A percentile compares a stretch with the other conserved stretches of the same genome.
phyloP scores from a whole-genome alignment of 1,284 basidiomycete genomes.

The Irpex sp. region DNA sequence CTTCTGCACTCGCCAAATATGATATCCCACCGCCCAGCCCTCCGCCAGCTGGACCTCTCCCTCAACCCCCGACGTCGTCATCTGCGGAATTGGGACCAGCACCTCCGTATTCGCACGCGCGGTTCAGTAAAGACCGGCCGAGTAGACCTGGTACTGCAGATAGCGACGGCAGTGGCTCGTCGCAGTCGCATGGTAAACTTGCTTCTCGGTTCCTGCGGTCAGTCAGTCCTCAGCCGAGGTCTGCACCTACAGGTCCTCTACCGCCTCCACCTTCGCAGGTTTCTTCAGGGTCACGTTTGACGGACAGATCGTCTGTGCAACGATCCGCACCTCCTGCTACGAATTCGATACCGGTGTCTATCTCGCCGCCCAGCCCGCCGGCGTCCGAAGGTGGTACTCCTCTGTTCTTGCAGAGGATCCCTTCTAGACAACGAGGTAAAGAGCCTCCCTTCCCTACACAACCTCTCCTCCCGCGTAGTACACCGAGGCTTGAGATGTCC shows the following conservation, averaged over 20 bases:
- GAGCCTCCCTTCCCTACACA: conserved; percentile 47
- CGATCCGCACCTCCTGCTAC: background rate
- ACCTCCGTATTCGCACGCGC: conserved; percentile 3
- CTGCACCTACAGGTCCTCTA: background rate
- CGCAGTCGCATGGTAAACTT: background rate
- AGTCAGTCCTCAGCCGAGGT: background rate
- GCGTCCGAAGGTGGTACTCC: conserved; percentile 8
- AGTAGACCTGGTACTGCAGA: background rate
- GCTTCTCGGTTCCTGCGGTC: background rate
- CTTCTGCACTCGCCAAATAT: conserved; percentile 38
- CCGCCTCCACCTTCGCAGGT: background rate
- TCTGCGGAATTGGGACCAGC: background rate
- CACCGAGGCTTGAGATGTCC: conserved; percentile 10
- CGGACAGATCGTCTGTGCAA: background rate
- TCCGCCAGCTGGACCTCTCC: conserved; percentile 46
- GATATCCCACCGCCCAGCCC: conserved; percentile 56
- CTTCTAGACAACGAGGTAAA: conserved; percentile 40
- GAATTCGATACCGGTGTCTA: background rate
- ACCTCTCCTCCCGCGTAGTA: conserved; percentile 30
- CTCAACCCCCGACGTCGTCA: conserved; percentile 29
- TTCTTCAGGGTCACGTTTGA: background rate
- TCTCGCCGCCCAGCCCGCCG: background rate
- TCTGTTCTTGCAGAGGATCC: conserved; percentile 25
- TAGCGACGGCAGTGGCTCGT: conserved; percentile 1
- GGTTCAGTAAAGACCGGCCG: background rate